Evolutionary conservation across 2,329 filamentous ascomycete species (phyloP).

Genomic region (Zasmidium cellare): DNA sequence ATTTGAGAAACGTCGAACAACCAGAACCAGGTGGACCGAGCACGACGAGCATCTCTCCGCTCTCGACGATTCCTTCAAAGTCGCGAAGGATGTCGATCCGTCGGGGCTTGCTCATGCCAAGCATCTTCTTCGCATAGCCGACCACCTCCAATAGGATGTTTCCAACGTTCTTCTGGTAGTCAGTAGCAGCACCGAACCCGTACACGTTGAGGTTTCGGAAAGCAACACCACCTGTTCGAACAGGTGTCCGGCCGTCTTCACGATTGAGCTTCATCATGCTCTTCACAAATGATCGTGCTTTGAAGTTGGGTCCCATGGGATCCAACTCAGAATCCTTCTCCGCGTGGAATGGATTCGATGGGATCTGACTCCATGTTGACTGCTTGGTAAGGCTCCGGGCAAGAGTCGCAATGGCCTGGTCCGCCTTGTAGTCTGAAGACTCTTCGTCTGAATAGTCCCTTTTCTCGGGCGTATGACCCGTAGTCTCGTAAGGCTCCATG

Average conservation of each 20-base stretch:
- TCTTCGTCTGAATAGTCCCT: slow-evolving; percentile 24
- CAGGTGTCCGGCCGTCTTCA: slow-evolving; percentile 43
- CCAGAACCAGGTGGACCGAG: slow-evolving; percentile 68
- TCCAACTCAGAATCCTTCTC: slow-evolving; percentile 46
- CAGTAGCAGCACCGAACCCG: slow-evolving; percentile 49
- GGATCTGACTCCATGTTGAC: slow-evolving; percentile 38
- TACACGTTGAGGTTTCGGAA: slow-evolving; percentile 51
- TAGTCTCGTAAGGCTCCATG: slow-evolving; percentile 23
- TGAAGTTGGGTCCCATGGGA: slow-evolving; percentile 49
- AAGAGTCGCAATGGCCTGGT: slow-evolving; percentile 47
- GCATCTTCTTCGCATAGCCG: slow-evolving; percentile 38
- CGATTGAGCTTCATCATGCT: slow-evolving; percentile 50
- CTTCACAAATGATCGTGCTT: slow-evolving; percentile 50
- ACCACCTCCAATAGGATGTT: slow-evolving; percentile 47
- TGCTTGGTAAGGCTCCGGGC: slow-evolving; percentile 44
- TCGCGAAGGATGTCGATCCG: slow-evolving; percentile 63
- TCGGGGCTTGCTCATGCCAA: slow-evolving; percentile 32
- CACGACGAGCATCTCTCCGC: slow-evolving; percentile 75
- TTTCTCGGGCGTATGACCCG: slow-evolving; percentile 15
- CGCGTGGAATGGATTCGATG: slow-evolving; percentile 42
- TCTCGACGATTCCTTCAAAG: slow-evolving; percentile 67
- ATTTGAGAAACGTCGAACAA: slow-evolving; percentile 83
- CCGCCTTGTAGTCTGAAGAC: slow-evolving; percentile 12
- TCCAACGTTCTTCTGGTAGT: slow-evolving; percentile 53
- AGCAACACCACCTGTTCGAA: slow-evolving; percentile 48